A percentile compares a stretch with the other conserved stretches of the same genome.
Evolutionary conservation across 75 land plant species (phyloP).

Genomic region (Chamaecyparis obtusa): DNA sequence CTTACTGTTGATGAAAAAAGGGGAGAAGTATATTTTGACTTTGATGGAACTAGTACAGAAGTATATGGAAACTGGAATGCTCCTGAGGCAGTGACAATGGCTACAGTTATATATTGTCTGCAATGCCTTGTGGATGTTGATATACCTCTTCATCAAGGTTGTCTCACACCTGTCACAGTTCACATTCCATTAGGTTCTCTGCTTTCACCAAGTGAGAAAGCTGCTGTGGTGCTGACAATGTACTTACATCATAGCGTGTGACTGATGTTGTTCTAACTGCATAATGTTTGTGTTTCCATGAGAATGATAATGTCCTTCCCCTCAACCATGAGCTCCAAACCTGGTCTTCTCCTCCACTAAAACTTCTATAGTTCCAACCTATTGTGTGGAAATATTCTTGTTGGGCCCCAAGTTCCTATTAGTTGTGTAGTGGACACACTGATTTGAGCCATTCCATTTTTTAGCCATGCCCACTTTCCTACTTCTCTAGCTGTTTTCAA

Average conservation of each 20-base stretch:
- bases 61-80: slow-evolving; percentile 99
- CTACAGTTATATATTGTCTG: slow-evolving; percentile 94
- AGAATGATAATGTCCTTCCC: no score
- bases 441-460: no score
- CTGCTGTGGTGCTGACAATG: slow-evolving; percentile 98
- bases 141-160: slow-evolving; percentile 97
- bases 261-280: slow-evolving; percentile 91
- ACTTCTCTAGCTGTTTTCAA: no score
- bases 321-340: no score
- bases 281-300: no score
- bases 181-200: slow-evolving; percentile 58
- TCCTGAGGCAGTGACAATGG: slow-evolving; percentile 95
- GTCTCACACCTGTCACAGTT: slow-evolving; percentile 91
- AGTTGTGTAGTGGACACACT: no score
- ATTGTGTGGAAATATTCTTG: no score
- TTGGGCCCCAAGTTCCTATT: no score
- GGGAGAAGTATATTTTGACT: slow-evolving; percentile 88
- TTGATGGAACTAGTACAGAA: slow-evolving; percentile 85
- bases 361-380: no score
- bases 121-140: slow-evolving; percentile 95
- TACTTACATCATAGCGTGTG: slow-evolving; percentile 92
- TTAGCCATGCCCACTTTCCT: no score
- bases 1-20: slow-evolving; percentile 69
- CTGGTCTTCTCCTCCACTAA: no score
- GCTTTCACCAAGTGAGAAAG: slow-evolving; percentile 63